Evolutionary conservation across 441 rosid species (phyloP).

Genomic region (Flueggea neowawraea): DNA sequence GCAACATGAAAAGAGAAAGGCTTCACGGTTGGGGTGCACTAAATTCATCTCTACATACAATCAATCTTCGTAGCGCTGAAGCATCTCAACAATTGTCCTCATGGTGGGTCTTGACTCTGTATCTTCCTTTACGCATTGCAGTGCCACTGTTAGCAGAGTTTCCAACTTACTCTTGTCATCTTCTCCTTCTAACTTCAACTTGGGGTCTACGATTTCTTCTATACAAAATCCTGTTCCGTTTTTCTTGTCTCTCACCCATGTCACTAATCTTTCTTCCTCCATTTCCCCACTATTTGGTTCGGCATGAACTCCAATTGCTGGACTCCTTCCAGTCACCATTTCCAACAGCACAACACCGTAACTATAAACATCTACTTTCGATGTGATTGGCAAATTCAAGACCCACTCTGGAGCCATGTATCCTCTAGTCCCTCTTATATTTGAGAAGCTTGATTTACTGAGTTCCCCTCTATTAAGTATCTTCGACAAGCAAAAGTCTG

Average conservation of each 20-base stretch:
- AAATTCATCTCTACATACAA: no score
- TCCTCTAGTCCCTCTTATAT: conserved; percentile 24
- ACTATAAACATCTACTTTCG: conserved; percentile 21
- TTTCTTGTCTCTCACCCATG: conserved; percentile 5
- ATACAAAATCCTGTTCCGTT: background rate
- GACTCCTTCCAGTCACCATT: conserved; percentile 10
- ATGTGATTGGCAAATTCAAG: conserved; percentile 8
- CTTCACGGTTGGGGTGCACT: no score
- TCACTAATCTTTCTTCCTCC: background rate
- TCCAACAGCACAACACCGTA: conserved; percentile 15
- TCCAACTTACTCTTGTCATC: conserved; percentile 6
- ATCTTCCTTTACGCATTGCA: conserved; percentile 16
- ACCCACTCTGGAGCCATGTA: conserved; percentile 32
- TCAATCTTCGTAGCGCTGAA: no score
- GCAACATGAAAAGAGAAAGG: no score
- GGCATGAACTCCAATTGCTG: background rate
- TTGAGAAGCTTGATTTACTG: background rate
- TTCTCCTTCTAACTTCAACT: background rate
- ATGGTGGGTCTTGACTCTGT: conserved; percentile 6
- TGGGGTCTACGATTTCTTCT: background rate
- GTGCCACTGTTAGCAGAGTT: conserved; percentile 2
- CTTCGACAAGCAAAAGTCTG: conserved; percentile 21
- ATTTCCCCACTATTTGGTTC: background rate
- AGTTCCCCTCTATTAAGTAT: conserved; percentile 8
- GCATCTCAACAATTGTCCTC: no score